Evolutionary conservation across 176 grass and related monocot species (phyloP).

Genomic region (Carex cristatella): DNA sequence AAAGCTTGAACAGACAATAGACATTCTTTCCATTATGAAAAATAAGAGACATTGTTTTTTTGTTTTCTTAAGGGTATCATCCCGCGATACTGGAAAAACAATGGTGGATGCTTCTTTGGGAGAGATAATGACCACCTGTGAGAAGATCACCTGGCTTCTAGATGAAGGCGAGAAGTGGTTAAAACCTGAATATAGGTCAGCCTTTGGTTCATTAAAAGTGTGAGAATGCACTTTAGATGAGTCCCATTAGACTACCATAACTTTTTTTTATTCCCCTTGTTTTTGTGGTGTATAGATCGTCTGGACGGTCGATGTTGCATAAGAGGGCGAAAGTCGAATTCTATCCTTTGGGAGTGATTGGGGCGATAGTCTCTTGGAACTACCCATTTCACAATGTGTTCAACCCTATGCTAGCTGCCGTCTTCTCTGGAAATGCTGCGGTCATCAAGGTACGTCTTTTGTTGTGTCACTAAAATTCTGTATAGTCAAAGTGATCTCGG

Average conservation of each 20-base stretch:
- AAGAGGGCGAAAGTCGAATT: conserved; percentile 96
- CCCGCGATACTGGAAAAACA: conserved; percentile 92
- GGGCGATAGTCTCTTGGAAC: conserved; percentile 98
- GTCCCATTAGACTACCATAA: neutral
- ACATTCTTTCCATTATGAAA: neutral
- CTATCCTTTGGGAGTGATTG: conserved; percentile 88
- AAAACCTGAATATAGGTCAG: conserved; percentile 98
- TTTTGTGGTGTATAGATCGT: conserved; percentile 37
- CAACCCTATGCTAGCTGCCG: conserved; percentile 82
- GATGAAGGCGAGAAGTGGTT: conserved; percentile 99
- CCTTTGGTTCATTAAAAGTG: neutral
- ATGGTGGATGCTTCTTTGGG: conserved; percentile 98
- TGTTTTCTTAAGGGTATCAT: conserved; percentile 55
- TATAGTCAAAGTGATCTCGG: neutral
- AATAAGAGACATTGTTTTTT: neutral
- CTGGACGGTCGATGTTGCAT: conserved; percentile 88
- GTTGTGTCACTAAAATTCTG: neutral
- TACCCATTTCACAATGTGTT: conserved; percentile 97
- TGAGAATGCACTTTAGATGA: neutral
- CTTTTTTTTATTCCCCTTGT: neutral
- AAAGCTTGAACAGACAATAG: neutral
- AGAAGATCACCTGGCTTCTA: conserved; percentile 98
- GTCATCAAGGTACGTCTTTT: conserved; percentile 82
- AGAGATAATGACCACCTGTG: conserved; percentile 99
- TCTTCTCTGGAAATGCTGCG: conserved; percentile 98